Evolutionary conservation across 164 flowering plant species (phyloP), one percentile per base, ranked within the genome.

Genomic region (Aristolochia fimbriata): DNA sequence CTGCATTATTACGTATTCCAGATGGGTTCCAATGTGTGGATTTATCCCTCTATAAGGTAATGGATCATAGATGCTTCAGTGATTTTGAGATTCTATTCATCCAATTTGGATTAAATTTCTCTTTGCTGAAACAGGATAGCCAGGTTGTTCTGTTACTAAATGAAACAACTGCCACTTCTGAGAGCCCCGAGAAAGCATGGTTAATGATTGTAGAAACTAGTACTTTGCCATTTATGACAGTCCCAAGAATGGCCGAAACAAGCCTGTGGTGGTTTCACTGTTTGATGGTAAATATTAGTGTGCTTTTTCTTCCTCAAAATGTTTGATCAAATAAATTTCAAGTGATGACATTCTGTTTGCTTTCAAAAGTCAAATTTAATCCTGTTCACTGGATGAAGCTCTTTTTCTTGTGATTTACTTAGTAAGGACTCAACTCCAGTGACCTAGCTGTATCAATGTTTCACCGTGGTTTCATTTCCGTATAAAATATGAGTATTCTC

Each of bases 31-130:
- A 76, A 41, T 91, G 97, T 70, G 87, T 87, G 58, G 99, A 94
- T 68, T 73, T 94, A 25, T 85, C 96, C n/a, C 74, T 85, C 10
- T 94, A 94, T 65, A 94, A 91, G 78, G 99, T 91, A 79, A 71
- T 33, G 23, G 24, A 30, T 24, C 4, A 1, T 3, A 53, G n/a
- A 30, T 57, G n/a, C 47, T 17, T 11, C 14, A 15, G 16, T n/a
- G 24, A 43, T 27, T 31, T 21, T 4, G 1, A 23, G n/a, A 57
- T 2, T 33, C 24, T 47, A 2, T 21, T 54, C 13, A 27, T 54
- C n/a, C 21, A 19, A 41, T 52, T 65, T 9, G 47, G 19, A 19
- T 41, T 51, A 50, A 54, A 21, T 16, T 55, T 54, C 14, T 51
- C 27, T 62, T 16, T 21, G 11, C 47, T 57, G 47, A 62, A 72